Conservation (phyloP, 2,329 filamentous ascomycete species). For the Fusarium cicatricum region DNA sequence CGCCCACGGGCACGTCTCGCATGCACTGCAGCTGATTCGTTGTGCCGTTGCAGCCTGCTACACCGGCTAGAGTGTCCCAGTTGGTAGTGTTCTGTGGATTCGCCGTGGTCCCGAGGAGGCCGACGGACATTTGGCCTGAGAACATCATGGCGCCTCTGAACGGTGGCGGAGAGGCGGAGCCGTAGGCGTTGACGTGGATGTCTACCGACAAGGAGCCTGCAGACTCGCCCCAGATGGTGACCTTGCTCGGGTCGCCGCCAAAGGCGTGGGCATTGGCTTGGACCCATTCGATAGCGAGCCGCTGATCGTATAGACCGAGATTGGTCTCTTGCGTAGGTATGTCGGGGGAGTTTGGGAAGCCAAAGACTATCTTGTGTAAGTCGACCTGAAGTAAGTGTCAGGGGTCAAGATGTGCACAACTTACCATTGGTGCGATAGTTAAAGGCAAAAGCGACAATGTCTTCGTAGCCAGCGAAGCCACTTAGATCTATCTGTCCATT, state of each 20-base stretch:
- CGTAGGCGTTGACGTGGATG: slow-evolving; percentile 36
- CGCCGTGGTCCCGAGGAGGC: slow-evolving; percentile 19
- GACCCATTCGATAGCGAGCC: slow-evolving; percentile 41
- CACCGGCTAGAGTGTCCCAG: slow-evolving; percentile 29
- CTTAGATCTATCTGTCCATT: slow-evolving; percentile 36
- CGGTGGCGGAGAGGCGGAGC: slow-evolving; percentile 11
- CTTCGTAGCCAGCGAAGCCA: slow-evolving; percentile 40
- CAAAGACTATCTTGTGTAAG: slow-evolving; percentile 40
- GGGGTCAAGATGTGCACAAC: background rate
- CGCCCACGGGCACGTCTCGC: slow-evolving; percentile 17
- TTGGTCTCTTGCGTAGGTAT: slow-evolving; percentile 48
- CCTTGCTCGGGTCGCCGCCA: slow-evolving; percentile 38
- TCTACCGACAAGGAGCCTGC: slow-evolving; percentile 46
- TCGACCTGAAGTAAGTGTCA: background rate
- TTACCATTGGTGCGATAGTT: slow-evolving; percentile 42
- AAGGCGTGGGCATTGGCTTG: slow-evolving; percentile 40
- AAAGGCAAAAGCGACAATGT: slow-evolving; percentile 39
- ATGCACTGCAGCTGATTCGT: slow-evolving; percentile 34
- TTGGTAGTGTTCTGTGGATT: background rate
- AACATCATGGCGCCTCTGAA: slow-evolving; percentile 42
- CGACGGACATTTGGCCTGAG: slow-evolving; percentile 43
- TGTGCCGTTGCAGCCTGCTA: slow-evolving; percentile 24
- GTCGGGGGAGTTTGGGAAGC: slow-evolving; percentile 55
- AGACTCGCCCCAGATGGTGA: slow-evolving; percentile 43
- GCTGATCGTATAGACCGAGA: slow-evolving; percentile 41